phyloP scores from a whole-genome alignment of 345 rosid species.

The Sisymbrium altissimum region DNA sequence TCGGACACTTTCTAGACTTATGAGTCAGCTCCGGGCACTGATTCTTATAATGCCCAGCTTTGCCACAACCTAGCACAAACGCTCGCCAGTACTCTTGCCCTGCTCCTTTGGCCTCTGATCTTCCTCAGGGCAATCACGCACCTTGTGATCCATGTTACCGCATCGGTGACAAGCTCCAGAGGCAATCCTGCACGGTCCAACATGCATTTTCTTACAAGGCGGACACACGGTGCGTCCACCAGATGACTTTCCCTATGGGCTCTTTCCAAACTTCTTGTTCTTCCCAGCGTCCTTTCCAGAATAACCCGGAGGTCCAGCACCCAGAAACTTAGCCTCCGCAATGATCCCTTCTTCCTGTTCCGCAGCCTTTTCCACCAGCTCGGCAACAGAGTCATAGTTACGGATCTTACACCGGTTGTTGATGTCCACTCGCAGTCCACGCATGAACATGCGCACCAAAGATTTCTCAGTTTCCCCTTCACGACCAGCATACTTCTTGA shows the following conservation, averaged over 20 bases:
- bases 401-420: neutral
- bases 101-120: rapidly evolving
- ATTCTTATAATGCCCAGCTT: no score
- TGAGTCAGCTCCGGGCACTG: no score
- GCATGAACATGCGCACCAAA: neutral
- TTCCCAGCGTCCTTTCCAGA: no score
- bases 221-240: neutral
- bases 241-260: no score
- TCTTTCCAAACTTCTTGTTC: no score
- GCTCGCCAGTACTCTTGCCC: no score
- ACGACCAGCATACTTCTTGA: neutral
- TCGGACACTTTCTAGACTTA: neutral
- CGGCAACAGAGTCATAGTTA: neutral
- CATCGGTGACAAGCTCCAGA: neutral
- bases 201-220: neutral
- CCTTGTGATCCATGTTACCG: neutral
- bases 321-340: no score
- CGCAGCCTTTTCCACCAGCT: no score
- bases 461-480: neutral
- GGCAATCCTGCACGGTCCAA: no score
- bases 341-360: no score
- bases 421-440: neutral
- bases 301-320: no score
- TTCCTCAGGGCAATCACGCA: neutral
- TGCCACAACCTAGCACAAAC: neutral